phyloP scores from a whole-genome alignment of 1,284 basidiomycete genomes.

The Leccinum huronense region DNA sequence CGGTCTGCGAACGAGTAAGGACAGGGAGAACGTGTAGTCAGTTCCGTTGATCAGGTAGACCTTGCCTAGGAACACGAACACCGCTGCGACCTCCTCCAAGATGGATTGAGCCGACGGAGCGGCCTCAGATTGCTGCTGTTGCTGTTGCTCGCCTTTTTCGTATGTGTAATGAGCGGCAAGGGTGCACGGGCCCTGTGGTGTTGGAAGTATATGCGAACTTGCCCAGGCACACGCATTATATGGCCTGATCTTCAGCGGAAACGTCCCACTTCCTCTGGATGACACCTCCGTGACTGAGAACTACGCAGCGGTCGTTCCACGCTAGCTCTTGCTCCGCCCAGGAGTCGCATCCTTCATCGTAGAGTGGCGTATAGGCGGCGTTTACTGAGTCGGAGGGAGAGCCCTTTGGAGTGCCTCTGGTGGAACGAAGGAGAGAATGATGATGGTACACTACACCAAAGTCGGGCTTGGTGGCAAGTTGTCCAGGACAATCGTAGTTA shows the following conservation, averaged over 20 bases:
- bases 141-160: conserved; percentile 18
- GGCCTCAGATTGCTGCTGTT: neutral
- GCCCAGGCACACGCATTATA: conserved; percentile 77
- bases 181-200: conserved; percentile 36
- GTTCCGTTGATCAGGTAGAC: conserved; percentile 74
- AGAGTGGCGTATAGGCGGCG: conserved; percentile 40
- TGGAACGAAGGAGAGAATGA: conserved; percentile 44
- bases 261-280: conserved; percentile 77
- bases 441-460: too few relatives aligned
- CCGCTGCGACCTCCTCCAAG: conserved; percentile 46
- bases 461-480: too few relatives aligned
- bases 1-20: conserved; percentile 72
- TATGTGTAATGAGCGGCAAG: conserved; percentile 36
- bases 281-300: conserved; percentile 69
- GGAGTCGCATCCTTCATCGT: conserved; percentile 36
- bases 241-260: conserved; percentile 62
- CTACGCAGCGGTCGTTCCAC: conserved; percentile 69
- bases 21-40: conserved; percentile 75
- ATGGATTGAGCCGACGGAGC: too few relatives aligned
- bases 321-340: conserved; percentile 54
- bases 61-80: conserved; percentile 78
- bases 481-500: too few relatives aligned
- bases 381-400: conserved; percentile 42
- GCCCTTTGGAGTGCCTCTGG: conserved; percentile 51
- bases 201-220: conserved; percentile 56